phyloP scores from a whole-genome alignment of 2,329 filamentous ascomycete species.

The Teratosphaeria pseudoeucalypti region DNA sequence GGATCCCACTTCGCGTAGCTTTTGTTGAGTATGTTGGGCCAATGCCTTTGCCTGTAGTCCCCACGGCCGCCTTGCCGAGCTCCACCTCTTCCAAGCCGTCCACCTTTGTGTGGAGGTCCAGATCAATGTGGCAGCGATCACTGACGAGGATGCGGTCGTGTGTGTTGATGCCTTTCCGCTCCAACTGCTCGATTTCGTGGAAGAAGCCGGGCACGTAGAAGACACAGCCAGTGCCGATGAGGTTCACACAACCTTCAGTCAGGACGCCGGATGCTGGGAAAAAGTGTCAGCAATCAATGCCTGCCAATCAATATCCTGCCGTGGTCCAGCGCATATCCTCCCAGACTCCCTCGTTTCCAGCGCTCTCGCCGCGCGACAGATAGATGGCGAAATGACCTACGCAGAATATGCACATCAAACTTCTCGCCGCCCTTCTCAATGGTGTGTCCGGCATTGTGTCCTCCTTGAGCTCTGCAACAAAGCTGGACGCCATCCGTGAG shows the following conservation, averaged over 20 bases:
- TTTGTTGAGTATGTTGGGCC: slow-evolving; percentile 54
- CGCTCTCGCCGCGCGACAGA: not conserved
- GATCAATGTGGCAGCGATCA: slow-evolving; percentile 53
- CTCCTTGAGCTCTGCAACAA: slow-evolving; percentile 49
- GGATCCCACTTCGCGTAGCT: slow-evolving; percentile 55
- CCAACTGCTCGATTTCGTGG: slow-evolving; percentile 51
- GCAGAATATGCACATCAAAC: slow-evolving; percentile 51
- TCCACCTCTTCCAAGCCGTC: slow-evolving; percentile 54
- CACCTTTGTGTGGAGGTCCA: slow-evolving; percentile 56
- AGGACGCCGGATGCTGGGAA: slow-evolving; percentile 56
- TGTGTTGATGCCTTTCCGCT: slow-evolving; percentile 50
- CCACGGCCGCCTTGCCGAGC: slow-evolving; percentile 40
- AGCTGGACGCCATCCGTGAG: slow-evolving; percentile 39
- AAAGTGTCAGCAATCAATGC: not conserved
- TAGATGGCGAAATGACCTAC: slow-evolving; percentile 12
- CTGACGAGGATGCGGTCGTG: slow-evolving; percentile 53
- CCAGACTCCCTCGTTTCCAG: not conserved
- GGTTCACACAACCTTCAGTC: slow-evolving; percentile 59
- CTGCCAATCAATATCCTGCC: too few species aligned
- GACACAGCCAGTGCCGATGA: slow-evolving; percentile 58
- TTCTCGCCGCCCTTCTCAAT: slow-evolving; percentile 33
- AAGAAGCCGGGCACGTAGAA: slow-evolving; percentile 60
- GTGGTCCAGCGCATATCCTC: not conserved
- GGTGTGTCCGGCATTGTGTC: slow-evolving; percentile 49
- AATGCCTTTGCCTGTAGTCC: slow-evolving; percentile 39